These are phyloP conservation scores for Termitomyces sp. DNA, from an alignment of 768 basidiomycete genomes.

Conservation along the genomic window DNA sequence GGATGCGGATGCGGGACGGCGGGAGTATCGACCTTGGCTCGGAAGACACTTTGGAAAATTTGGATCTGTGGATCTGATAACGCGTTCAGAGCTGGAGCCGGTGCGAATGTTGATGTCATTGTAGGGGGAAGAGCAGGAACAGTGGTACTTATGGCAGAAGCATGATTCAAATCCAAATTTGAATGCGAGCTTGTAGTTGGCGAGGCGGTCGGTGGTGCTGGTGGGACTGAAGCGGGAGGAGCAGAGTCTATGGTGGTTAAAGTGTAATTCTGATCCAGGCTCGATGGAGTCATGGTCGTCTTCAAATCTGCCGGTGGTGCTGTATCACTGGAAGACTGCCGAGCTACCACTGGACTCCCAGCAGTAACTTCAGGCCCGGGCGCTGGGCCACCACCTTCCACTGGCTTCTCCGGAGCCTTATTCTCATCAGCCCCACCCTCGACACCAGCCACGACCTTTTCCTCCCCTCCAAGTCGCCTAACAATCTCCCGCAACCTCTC, in stretches of 20 bases:
- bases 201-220: no score
- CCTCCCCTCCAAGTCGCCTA: neutral
- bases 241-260: no score
- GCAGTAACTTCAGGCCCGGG: neutral
- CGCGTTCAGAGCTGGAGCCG: neutral
- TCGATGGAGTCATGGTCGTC: neutral
- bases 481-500: conserved; percentile 13
- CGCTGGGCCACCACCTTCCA: neutral
- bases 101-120: neutral
- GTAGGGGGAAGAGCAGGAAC: neutral
- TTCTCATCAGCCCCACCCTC: neutral
- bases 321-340: neutral
- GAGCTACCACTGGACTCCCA: neutral
- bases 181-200: no score
- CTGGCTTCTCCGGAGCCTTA: neutral
- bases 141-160: neutral
- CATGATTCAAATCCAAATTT: neutral
- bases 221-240: no score
- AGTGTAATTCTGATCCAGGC: no score
- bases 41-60: neutral
- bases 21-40: neutral
- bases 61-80: neutral
- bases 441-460: neutral
- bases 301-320: neutral
- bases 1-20: neutral